These are phyloP conservation scores for Fulvia fulva DNA, from an alignment of 2,329 filamentous ascomycete genomes.

Conservation along the genomic window DNA sequence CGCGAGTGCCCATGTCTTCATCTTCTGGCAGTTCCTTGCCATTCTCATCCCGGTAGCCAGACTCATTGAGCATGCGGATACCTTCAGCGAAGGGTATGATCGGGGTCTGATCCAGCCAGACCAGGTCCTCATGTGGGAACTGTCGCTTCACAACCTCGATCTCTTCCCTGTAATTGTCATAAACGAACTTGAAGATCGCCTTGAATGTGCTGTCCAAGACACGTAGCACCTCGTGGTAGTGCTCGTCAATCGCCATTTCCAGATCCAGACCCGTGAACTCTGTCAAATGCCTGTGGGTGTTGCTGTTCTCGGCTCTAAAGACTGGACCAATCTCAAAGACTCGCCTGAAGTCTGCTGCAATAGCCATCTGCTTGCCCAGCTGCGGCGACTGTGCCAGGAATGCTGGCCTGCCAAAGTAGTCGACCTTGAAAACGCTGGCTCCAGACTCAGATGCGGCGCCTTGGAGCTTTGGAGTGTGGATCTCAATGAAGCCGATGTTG, in stretches of 20 bases:
- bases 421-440: slow-evolving; percentile 83
- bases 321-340: slow-evolving; percentile 89
- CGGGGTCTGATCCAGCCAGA: slow-evolving; percentile 82
- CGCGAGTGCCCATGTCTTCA: slow-evolving; percentile 78
- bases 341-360: slow-evolving; percentile 81
- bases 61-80: slow-evolving; percentile 73
- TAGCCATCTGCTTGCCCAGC: slow-evolving; percentile 87
- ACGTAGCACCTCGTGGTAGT: slow-evolving; percentile 83
- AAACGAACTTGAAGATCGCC: slow-evolving; percentile 68
- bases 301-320: slow-evolving; percentile 92
- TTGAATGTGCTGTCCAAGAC: slow-evolving; percentile 79
- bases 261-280: slow-evolving; percentile 92
- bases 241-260: slow-evolving; percentile 84
- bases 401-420: slow-evolving; percentile 83
- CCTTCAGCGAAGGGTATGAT: slow-evolving; percentile 76
- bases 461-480: slow-evolving; percentile 89
- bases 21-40: slow-evolving; percentile 65
- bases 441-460: slow-evolving; percentile 87
- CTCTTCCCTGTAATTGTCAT: slow-evolving; percentile 65
- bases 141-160: slow-evolving; percentile 75
- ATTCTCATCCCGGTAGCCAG: slow-evolving; percentile 72
- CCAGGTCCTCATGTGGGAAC: slow-evolving; percentile 80
- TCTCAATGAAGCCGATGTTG: slow-evolving; percentile 77
- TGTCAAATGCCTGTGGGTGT: slow-evolving; percentile 89
- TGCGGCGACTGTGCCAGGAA: slow-evolving; percentile 92